A percentile compares a stretch with the other conserved stretches of the same genome.
Conservation (phyloP, 768 basidiomycete species). For the Pisolithus orientalis region DNA sequence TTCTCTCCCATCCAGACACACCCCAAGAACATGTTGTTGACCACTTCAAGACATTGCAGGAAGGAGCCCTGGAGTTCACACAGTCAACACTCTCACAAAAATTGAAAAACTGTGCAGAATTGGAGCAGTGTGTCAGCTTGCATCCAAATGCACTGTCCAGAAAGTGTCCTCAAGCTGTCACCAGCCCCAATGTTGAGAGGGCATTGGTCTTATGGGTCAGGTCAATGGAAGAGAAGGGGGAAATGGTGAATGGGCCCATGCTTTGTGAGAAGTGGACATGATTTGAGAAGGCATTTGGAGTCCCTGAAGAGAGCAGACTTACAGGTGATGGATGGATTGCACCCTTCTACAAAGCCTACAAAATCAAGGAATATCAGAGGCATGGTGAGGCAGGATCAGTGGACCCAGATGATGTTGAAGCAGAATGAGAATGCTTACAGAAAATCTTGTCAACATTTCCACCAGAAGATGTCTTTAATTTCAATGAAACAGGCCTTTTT, state of each 20-base stretch:
- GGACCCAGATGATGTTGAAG: not conserved
- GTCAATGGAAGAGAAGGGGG: not conserved
- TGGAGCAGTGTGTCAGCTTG: not conserved
- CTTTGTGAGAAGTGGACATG: not conserved
- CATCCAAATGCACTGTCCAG: constrained; percentile 22
- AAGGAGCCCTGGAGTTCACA: not conserved
- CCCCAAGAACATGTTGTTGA: not conserved
- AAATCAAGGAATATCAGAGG: not conserved
- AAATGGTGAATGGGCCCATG: constrained; percentile 3
- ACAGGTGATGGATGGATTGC: constrained; percentile 4
- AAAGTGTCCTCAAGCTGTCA: constrained; percentile 25
- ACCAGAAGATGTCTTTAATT: too few relatives aligned
- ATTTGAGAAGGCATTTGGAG: constrained; percentile 1
- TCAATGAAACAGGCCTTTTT: too few relatives aligned
- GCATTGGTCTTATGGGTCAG: constrained; percentile 27
- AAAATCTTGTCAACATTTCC: too few relatives aligned
- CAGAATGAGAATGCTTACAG: too few relatives aligned
- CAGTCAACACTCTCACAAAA: not conserved
- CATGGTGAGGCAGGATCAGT: constrained; percentile 2
- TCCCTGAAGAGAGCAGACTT: constrained; percentile 1
- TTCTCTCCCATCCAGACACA: not conserved
- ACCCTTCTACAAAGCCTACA: constrained; percentile 1
- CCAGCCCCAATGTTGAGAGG: constrained; percentile 27
- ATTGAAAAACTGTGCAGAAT: not conserved
- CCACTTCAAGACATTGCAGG: not conserved